phyloP scores from a whole-genome alignment of 345 rosid species.

The Arabis hirsuta region DNA sequence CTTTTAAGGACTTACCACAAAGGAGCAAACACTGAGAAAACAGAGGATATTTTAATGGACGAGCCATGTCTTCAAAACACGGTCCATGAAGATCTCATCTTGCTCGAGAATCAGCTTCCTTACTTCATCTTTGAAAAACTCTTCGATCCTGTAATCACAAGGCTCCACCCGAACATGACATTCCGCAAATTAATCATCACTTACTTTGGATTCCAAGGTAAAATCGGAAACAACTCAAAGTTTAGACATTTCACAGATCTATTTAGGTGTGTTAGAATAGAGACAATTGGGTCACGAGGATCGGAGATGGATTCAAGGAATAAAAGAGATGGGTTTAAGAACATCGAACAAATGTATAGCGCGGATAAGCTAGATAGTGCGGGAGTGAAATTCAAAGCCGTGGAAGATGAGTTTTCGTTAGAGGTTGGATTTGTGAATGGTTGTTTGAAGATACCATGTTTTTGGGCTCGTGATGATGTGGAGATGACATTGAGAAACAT shows the following conservation, averaged over 20 bases:
- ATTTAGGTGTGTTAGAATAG: background rate
- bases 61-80: slow-evolving; percentile 5
- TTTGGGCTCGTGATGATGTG: background rate
- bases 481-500: slow-evolving; percentile 14
- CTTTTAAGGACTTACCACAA: background rate
- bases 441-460: slow-evolving; percentile 12
- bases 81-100: slow-evolving; percentile 3
- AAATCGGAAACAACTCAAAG: background rate
- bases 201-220: background rate
- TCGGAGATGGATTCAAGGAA: background rate
- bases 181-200: background rate
- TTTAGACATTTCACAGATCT: slow-evolving; percentile 27
- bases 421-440: background rate
- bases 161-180: background rate
- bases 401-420: background rate
- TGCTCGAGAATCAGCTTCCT: slow-evolving; percentile 42
- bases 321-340: too few relatives aligned
- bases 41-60: slow-evolving; percentile 14
- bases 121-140: slow-evolving; percentile 36
- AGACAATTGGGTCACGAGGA: background rate
- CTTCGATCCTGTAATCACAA: background rate
- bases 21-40: background rate
- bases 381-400: background rate
- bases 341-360: background rate
- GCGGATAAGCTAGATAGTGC: background rate